Conservation (phyloP, 345 rosid species). For the Excoecaria agallocha region DNA sequence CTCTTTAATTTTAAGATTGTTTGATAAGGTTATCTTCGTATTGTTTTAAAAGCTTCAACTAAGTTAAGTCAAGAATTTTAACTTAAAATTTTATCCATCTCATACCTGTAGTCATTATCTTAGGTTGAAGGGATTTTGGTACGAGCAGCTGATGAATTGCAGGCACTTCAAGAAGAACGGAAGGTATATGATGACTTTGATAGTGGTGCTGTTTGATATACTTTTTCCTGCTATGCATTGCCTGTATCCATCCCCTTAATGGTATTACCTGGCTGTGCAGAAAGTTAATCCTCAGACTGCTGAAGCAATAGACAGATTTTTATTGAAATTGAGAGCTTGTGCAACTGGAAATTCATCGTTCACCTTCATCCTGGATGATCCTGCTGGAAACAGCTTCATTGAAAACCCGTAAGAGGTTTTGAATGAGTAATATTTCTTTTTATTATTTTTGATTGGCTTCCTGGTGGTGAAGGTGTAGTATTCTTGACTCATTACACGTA, state of each 20-base stretch:
- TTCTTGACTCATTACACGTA: slow-evolving; percentile 1
- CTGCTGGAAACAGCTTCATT: slow-evolving; percentile 92
- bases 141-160: slow-evolving; percentile 76
- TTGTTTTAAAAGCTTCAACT: background rate
- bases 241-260: background rate
- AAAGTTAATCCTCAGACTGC: slow-evolving; percentile 84
- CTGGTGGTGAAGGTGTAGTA: background rate
- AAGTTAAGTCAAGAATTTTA: background rate
- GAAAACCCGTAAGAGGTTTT: slow-evolving; percentile 76
- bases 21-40: too few relatives aligned
- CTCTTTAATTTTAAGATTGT: too few relatives aligned
- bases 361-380: slow-evolving; percentile 84
- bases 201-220: background rate
- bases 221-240: too few relatives aligned
- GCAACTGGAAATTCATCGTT: slow-evolving; percentile 59
- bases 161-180: slow-evolving; percentile 92
- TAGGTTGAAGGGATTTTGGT: slow-evolving; percentile 82
- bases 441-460: background rate
- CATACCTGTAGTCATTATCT: slow-evolving; percentile 12
- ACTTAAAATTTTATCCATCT: background rate
- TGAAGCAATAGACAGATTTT: slow-evolving; percentile 82
- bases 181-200: slow-evolving; percentile 42
- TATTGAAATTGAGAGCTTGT: slow-evolving; percentile 76
- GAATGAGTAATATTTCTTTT: background rate
- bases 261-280: slow-evolving; percentile 34